These are phyloP conservation scores for Microcyclospora pomicola DNA, from an alignment of 2,329 filamentous ascomycete species.

Conservation along the genomic window DNA sequence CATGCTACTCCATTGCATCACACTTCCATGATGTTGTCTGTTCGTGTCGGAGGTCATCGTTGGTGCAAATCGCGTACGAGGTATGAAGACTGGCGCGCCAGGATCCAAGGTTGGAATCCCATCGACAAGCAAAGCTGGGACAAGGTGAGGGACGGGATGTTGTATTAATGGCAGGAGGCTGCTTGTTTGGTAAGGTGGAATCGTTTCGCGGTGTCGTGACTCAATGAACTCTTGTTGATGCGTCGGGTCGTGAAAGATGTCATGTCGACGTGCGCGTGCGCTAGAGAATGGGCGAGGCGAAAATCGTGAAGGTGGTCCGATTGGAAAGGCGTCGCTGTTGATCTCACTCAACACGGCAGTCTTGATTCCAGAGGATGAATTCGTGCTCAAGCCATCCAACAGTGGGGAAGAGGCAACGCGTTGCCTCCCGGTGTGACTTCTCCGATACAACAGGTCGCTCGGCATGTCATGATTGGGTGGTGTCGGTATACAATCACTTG, in stretches of 20 bases:
- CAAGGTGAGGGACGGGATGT: neutral
- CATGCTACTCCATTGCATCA: constrained; percentile 2
- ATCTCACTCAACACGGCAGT: neutral
- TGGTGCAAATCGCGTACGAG: constrained; percentile 12
- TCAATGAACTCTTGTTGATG: constrained; percentile 1
- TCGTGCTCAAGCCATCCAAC: neutral
- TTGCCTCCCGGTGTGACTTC: neutral
- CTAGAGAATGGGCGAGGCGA: constrained; percentile 2
- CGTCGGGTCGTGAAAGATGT: neutral
- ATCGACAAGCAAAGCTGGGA: constrained; percentile 1
- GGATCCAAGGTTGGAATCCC: constrained; percentile 12
- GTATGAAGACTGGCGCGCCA: constrained; percentile 17
- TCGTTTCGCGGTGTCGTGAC: neutral
- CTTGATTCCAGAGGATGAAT: neutral
- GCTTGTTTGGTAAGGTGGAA: neutral
- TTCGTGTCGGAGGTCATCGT: no score
- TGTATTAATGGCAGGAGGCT: neutral
- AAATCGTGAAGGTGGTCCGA: neutral
- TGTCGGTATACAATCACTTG: neutral
- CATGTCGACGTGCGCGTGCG: constrained; percentile 4
- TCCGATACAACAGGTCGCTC: neutral
- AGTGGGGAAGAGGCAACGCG: neutral
- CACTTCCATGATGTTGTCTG: constrained; percentile 1
- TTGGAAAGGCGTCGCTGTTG: constrained; percentile 1
- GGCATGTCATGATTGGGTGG: neutral